Evolutionary conservation across 2,329 filamentous ascomycete genomes (phyloP).

Genomic region (Fusarium mexicanum): DNA sequence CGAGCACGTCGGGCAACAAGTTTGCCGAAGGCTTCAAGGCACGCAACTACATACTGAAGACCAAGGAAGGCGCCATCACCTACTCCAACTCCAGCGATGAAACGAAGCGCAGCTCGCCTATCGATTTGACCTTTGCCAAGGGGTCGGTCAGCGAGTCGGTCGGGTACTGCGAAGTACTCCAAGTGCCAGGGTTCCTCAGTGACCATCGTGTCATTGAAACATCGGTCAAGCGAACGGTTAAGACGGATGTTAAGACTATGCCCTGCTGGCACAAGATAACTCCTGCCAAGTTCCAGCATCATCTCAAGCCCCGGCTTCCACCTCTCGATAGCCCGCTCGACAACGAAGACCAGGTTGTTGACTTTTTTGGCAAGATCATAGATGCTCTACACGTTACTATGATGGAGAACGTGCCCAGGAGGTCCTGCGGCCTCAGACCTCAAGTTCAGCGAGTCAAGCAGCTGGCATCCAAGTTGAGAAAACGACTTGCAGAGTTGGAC

Average conservation of each 20-base stretch:
- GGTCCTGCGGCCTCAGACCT: background rate
- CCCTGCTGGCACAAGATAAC: background rate
- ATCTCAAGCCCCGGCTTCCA: background rate
- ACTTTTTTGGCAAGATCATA: background rate
- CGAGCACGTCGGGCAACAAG: background rate
- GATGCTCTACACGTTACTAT: background rate
- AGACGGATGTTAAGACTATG: background rate
- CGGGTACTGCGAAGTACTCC: background rate
- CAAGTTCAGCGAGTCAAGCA: background rate
- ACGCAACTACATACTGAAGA: background rate
- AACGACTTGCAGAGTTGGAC: background rate
- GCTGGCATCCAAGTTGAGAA: background rate
- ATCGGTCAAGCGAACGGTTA: background rate
- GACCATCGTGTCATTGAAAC: conserved; percentile 2
- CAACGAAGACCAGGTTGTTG: background rate
- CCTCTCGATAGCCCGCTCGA: background rate
- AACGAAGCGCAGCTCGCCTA: background rate
- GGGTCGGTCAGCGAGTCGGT: background rate
- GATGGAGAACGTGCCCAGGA: background rate
- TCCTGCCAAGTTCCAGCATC: background rate
- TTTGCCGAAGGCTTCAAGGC: background rate
- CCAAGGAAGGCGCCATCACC: background rate
- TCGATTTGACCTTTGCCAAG: conserved; percentile 2
- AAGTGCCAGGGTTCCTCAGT: background rate
- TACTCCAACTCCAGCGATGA: background rate